phyloP scores from a whole-genome alignment of 192 early-diverging fungal species.

The Fimicolochytrium jonesii region DNA sequence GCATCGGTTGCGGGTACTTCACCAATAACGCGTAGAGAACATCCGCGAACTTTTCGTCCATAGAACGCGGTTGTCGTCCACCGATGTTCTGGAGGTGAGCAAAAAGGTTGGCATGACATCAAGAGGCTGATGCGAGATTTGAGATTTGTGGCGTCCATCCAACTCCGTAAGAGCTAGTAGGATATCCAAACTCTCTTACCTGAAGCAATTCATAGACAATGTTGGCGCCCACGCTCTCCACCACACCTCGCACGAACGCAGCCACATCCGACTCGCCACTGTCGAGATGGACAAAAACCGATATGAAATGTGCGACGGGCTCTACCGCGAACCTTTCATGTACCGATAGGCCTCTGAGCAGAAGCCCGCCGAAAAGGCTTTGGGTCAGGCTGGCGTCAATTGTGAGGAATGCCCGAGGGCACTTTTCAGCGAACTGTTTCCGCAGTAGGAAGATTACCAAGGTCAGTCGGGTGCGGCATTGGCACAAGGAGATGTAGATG shows the following conservation, averaged over 20 bases:
- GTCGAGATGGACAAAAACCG: background rate
- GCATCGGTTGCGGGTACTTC: conserved; percentile 21
- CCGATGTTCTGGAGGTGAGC: conserved; percentile 15
- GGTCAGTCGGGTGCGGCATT: too few relatives aligned
- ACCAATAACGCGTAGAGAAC: conserved; percentile 13
- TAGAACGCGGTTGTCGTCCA: conserved; percentile 12
- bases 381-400: conserved; percentile 16
- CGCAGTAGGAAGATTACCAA: too few relatives aligned
- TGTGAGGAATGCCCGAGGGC: conserved; percentile 22
- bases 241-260: background rate
- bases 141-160: too few relatives aligned
- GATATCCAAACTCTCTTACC: too few relatives aligned
- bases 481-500: too few relatives aligned
- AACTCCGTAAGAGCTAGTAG: too few relatives aligned
- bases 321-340: conserved; percentile 26
- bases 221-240: background rate
- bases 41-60: conserved; percentile 11
- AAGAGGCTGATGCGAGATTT: too few relatives aligned
- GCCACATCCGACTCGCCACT: background rate
- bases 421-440: background rate
- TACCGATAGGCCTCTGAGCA: conserved; percentile 14
- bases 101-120: too few relatives aligned
- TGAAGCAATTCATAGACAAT: background rate
- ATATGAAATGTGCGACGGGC: conserved; percentile 25
- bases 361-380: conserved; percentile 13